A percentile compares a stretch with the other conserved stretches of the same genome.
Evolutionary conservation across 2,329 filamentous ascomycete species (phyloP).

Genomic region (Emydomyces testavorans): DNA sequence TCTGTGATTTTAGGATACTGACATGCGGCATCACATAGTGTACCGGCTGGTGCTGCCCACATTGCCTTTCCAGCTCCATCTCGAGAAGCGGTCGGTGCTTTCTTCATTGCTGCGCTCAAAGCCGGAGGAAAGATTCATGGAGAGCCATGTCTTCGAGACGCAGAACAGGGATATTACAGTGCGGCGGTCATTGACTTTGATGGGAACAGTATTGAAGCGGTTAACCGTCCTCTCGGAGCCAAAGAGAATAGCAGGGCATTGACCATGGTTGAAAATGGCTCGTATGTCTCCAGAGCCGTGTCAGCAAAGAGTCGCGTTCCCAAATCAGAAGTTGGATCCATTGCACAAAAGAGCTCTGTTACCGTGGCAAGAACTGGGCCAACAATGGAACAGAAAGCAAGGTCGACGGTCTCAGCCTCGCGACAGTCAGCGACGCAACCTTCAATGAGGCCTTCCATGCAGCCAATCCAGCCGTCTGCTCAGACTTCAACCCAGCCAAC

Average conservation of each 20-base stretch:
- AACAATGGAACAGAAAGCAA: slow-evolving; percentile 16
- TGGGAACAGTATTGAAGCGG: slow-evolving; percentile 71
- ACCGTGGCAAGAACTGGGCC: slow-evolving; percentile 15
- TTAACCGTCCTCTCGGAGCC: slow-evolving; percentile 29
- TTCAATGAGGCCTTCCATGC: slow-evolving; percentile 3
- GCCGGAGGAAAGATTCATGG: slow-evolving; percentile 52
- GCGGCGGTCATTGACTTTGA: slow-evolving; percentile 63
- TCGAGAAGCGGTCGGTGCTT: slow-evolving; percentile 54
- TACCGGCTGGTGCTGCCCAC: slow-evolving; percentile 45
- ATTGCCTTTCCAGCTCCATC: slow-evolving; percentile 59
- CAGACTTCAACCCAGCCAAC: slow-evolving; percentile 32
- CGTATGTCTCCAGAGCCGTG: slow-evolving; percentile 28
- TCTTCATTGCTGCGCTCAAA: slow-evolving; percentile 58
- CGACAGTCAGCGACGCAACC: slow-evolving; percentile 12
- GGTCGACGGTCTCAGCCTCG: slow-evolving; percentile 7
- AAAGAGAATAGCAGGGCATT: slow-evolving; percentile 23
- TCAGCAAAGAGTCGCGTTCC: slow-evolving; percentile 21
- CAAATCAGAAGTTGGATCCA: slow-evolving; percentile 24
- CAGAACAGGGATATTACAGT: slow-evolving; percentile 47
- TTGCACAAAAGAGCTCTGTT: slow-evolving; percentile 16
- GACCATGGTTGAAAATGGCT: slow-evolving; percentile 29
- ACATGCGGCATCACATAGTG: slow-evolving; percentile 26
- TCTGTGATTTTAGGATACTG: not conserved
- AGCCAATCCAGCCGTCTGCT: slow-evolving; percentile 20
- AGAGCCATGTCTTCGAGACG: slow-evolving; percentile 43